Evolutionary conservation across 805 yeast genomes (phyloP), one percentile per base, ranked within the genome.

Genomic region (Candida khao-thaluensis): DNA sequence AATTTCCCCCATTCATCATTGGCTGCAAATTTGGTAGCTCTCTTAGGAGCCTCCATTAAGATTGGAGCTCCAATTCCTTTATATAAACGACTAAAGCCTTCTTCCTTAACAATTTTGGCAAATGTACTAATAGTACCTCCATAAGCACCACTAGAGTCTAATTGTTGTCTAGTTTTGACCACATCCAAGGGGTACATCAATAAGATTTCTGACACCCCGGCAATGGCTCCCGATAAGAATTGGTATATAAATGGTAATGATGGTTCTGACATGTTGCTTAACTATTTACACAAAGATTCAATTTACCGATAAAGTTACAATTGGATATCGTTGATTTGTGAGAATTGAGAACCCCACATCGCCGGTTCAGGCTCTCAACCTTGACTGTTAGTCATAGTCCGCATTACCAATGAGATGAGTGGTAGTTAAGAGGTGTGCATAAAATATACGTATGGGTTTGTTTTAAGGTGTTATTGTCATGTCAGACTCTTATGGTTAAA

Each of bases 11-110:
- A 93, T 62, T 88, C 95, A 60, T 93, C 99, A 60, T 93, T 93
- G 46, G 97, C 96, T 37, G 98, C 97, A 60, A 93, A 93, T 65
- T 93, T 93, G 50, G 96, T 90, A 29, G 99, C 99, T 71, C 99
- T 81, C 74, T 93, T 93, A 49, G 99, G 99, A 10, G 98, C 99
- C 65, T 93, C 99, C 99, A 93, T 93, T 55, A 93, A 72, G 51
- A 93, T 87, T 23, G 99, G 99, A 17, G 99, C 96, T 21, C 85
- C 70, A 54, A 93, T 93, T 50, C 99, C 99, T 59, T 90, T 81
- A 68, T 93, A 93, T 42, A 91, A 75, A 47, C 93, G 74, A 8
- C 83, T 66, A 29, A 80, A 74, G 37, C 99, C 99, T 64, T 93
- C 99, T 51, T 78, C 81, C 53, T 77, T 79, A 52, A 93, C 76